Evolutionary conservation across 2,329 filamentous ascomycete species (phyloP), one percentile per base, ranked within the genome.

Genomic region (Thermochaetoides dissita): DNA sequence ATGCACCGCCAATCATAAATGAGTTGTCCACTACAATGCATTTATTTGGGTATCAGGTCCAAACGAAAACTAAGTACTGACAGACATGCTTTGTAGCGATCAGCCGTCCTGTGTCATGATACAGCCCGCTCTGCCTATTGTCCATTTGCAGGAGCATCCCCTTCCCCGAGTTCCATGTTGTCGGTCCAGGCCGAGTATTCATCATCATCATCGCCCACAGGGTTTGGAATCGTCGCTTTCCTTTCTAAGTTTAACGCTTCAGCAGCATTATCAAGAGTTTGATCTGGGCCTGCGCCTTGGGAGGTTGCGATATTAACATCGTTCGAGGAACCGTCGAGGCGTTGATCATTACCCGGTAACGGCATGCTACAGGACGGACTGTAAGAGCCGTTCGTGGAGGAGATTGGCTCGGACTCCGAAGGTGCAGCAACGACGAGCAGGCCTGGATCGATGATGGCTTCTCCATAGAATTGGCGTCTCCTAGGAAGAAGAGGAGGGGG

Each of bases 361-460:
- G 61, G 59, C 11, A 51, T 57, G 30, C 55, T 47, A 41, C 55
- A 53, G 3, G 46, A 37, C 24, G 46, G 40, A 28, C 44, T 44
- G 35, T 52, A 42, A 10, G 62, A 57, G 12, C 67, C 68, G 7
- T 53, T 57, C 6, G 62, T 50, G 1, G 74, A 74, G 6, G 71
- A 73, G 2, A 63, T 62, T 2, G 74, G 73, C 46, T 74, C 69
- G 4, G 76, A 82, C 46, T 81, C 77, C 8, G 64, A 62, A 1
- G 79, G 79, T 1, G 78, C 79, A 44, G 74, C 72, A 9, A 84
- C 76, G 10, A 84, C 72, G 5, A 84, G 63, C 34, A 84, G 57
- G 7, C 64, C 17, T 24, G 17, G 17, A 24, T 24, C 17, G 3
- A 24, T 24, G 17, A 24, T 24, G 17, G 5, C 17, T 10, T 65